Percentiles rank a stretch among this genome's conserved stretches.
These are phyloP conservation scores for Candida germanica DNA, from an alignment of 805 yeast genomes.

Conservation along the genomic window DNA sequence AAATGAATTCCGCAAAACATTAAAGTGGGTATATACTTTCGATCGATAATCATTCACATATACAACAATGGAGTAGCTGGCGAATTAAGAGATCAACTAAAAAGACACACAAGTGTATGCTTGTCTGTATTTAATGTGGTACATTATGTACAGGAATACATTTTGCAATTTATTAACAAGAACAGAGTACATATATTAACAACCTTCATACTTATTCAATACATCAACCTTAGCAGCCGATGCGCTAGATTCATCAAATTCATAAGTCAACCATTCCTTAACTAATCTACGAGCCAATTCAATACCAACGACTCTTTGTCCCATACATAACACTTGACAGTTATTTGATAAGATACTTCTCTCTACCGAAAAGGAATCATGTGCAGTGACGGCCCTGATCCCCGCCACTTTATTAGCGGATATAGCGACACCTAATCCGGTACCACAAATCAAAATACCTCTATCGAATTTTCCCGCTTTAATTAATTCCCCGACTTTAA, in stretches of 20 bases:
- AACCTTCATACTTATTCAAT: slow-evolving; percentile 27
- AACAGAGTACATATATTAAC: no score
- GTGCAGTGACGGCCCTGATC: slow-evolving; percentile 48
- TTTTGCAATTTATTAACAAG: no score
- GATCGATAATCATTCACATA: no score
- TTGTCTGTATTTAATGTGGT: no score
- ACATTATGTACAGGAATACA: no score
- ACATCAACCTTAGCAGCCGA: slow-evolving; percentile 42
- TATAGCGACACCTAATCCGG: slow-evolving; percentile 49
- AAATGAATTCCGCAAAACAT: no score
- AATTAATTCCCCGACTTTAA: slow-evolving; percentile 41
- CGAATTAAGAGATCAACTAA: no score
- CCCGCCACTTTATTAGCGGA: slow-evolving; percentile 47
- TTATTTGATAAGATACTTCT: slow-evolving; percentile 42
- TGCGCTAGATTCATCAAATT: slow-evolving; percentile 36
- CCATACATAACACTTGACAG: slow-evolving; percentile 47
- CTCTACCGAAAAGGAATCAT: slow-evolving; percentile 46
- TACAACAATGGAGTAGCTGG: no score
- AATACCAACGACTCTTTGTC: slow-evolving; percentile 44
- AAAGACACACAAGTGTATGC: no score
- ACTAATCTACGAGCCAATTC: slow-evolving; percentile 43
- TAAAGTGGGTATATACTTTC: no score
- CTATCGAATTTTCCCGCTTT: slow-evolving; percentile 41
- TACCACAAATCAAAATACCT: slow-evolving; percentile 46
- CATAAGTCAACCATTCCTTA: slow-evolving; percentile 43